phyloP scores from a whole-genome alignment of 2,329 filamentous ascomycete species.

The Triangularia verruculosa region DNA sequence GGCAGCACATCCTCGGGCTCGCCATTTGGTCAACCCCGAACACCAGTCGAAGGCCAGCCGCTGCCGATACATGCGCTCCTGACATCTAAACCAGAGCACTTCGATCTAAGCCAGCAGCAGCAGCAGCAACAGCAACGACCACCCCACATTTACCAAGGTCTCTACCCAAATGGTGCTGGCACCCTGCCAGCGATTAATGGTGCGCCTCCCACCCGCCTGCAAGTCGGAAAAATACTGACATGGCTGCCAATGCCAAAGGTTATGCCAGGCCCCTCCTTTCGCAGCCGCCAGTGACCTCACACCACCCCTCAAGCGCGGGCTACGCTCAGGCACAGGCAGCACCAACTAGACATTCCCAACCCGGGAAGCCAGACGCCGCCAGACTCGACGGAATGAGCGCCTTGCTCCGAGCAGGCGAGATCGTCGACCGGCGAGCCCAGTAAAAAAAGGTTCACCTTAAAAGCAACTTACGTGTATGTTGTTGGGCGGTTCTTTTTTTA shows the following conservation, averaged over 20 bases:
- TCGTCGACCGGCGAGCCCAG: slow-evolving; percentile 47
- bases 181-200: slow-evolving; percentile 20
- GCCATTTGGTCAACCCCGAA: slow-evolving; percentile 42
- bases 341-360: slow-evolving; percentile 12
- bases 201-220: slow-evolving; percentile 8
- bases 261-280: slow-evolving; percentile 21
- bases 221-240: slow-evolving; percentile 12
- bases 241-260: slow-evolving; percentile 19
- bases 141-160: slow-evolving; percentile 5
- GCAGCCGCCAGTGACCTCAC: slow-evolving; percentile 8
- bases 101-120: slow-evolving; percentile 15
- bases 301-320: slow-evolving; percentile 1
- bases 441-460: slow-evolving; percentile 10
- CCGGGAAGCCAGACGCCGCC: slow-evolving; percentile 29
- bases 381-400: slow-evolving; percentile 58
- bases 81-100: slow-evolving; percentile 36
- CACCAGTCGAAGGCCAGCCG: slow-evolving; percentile 48
- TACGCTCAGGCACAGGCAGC: slow-evolving; percentile 10
- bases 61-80: slow-evolving; percentile 55
- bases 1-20: slow-evolving; percentile 39
- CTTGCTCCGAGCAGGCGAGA: slow-evolving; percentile 56
- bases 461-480: neutral
- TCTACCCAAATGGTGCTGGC: slow-evolving; percentile 15
- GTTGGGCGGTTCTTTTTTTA: neutral
- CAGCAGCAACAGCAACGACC: slow-evolving; percentile 1